Percentiles rank a stretch among this genome's conserved stretches.
phyloP scores from a whole-genome alignment of 768 basidiomycete genomes.

The Agaricus subrufescens region DNA sequence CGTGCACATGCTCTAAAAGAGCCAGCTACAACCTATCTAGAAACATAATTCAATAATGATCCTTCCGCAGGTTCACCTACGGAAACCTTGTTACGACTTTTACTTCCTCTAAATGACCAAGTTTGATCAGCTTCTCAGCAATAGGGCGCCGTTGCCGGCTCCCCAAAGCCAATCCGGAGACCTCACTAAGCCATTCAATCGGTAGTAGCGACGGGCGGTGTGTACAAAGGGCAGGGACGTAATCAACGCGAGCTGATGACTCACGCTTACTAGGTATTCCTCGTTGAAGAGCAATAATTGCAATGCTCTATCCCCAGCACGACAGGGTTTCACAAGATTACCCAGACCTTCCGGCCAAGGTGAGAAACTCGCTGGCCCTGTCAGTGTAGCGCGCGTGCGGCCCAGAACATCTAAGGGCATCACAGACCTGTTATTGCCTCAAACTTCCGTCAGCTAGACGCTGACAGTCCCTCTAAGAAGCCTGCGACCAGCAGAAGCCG shows the following conservation, averaged over 20 bases:
- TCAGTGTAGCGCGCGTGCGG: constrained; percentile 87
- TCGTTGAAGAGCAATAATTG: constrained; percentile 81
- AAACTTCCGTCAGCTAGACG: constrained; percentile 79
- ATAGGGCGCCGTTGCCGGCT: constrained; percentile 45
- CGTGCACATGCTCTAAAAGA: constrained; percentile 29
- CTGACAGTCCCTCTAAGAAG: constrained; percentile 87
- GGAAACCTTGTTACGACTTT: constrained; percentile 81
- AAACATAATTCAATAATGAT: constrained; percentile 52
- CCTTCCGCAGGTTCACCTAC: constrained; percentile 82
- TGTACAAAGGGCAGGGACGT: constrained; percentile 90
- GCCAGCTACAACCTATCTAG: constrained; percentile 29
- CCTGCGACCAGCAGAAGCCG: constrained; percentile 67
- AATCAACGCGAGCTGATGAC: constrained; percentile 88
- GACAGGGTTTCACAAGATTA: constrained; percentile 13
- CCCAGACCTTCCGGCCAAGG: constrained; percentile 38
- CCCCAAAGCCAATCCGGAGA: constrained; percentile 72
- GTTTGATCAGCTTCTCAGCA: constrained; percentile 34
- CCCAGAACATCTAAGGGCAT: constrained; percentile 90
- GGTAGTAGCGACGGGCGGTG: constrained; percentile 89
- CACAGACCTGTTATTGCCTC: constrained; percentile 91
- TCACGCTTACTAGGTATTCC: constrained; percentile 86
- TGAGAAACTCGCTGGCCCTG: constrained; percentile 77
- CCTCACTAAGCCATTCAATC: constrained; percentile 90
- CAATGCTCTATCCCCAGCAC: constrained; percentile 13
- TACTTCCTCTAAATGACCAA: constrained; percentile 84